Evolutionary conservation across 306 rosid genomes (phyloP).

Genomic region (Casuarina cunninghamiana): DNA sequence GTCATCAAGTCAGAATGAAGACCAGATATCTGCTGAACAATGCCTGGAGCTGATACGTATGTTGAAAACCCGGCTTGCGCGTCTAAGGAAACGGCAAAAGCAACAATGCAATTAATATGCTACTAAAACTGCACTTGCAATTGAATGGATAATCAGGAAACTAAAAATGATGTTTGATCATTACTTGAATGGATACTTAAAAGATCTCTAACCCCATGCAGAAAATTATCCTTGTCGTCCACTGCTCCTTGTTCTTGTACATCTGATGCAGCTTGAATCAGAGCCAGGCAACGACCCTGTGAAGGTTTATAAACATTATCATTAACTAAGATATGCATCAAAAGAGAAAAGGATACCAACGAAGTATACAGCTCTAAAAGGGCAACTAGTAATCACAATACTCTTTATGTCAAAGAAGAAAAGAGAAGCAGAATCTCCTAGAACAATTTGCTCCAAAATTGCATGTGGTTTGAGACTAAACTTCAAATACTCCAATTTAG

Average conservation of each 20-base stretch:
- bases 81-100: slow-evolving; percentile 49
- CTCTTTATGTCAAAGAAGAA: neutral
- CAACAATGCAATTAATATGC: slow-evolving; percentile 13
- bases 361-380: neutral
- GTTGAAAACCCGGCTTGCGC: slow-evolving; percentile 79
- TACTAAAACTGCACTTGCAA: slow-evolving; percentile 19
- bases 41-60: slow-evolving; percentile 97
- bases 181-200: slow-evolving; percentile 90
- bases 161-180: slow-evolving; percentile 11
- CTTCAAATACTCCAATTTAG: slow-evolving; percentile 12
- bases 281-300: slow-evolving; percentile 85
- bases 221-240: slow-evolving; percentile 85
- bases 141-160: slow-evolving; percentile 20
- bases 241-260: slow-evolving; percentile 96
- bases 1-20: slow-evolving; percentile 81
- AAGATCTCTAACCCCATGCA: slow-evolving; percentile 96
- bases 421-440: neutral
- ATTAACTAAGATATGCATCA: slow-evolving; percentile 14
- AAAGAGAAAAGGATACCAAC: neutral
- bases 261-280: slow-evolving; percentile 92
- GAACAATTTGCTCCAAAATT: neutral
- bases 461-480: slow-evolving; percentile 3
- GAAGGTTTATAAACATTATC: slow-evolving; percentile 14
- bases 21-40: slow-evolving; percentile 87
- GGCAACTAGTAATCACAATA: neutral